Evolutionary conservation across 2,329 filamentous ascomycete genomes (phyloP), one percentile per base, ranked within the genome.

Genomic region (Chrysoporthe cubensis): DNA sequence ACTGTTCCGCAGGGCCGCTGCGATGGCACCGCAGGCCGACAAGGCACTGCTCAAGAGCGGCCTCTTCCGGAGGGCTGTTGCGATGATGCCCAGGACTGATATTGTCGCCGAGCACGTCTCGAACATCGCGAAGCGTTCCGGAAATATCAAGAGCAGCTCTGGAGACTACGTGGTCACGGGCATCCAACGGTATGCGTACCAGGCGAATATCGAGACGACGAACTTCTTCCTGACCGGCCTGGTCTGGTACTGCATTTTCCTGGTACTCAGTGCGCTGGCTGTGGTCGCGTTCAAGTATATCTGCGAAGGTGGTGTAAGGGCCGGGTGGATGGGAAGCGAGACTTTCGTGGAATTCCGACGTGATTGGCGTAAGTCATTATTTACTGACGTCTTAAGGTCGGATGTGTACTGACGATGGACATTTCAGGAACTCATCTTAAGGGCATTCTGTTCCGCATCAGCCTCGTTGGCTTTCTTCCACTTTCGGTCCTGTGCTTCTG

Each of bases 141-240:
- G 74, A 58, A 80, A 80, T 65, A 75, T 79, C 48, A 80, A 76
- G 71, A 78, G 80, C 3, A 76, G 76, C 4, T 81, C 80, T 3
- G 84, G 84, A 68, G 83, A 80, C 69, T 85, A 81, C 69, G 73
- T 84, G 63, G 88, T 96, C 43, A 88, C 86, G 68, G 93, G 93
- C 71, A 93, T 96, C 70, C 85, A 93, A 75, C 88, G 93, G 79
- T 92, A 94, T 52, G 91, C 91, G n/a, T 96, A 94, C 85, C 85
- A 86, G 68, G 90, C 91, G 52, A 83, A 83, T 68, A 95, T 96
- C 66, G 93, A 96, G 80, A 82, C 86, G 1, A 94, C 92, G 66
- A 96, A 96, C 80, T 87, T 96, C 72, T 96, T 96, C 82, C 83
- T 96, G 80, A 96, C 93, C 8, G 92, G 91, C 65, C 84, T 96